Percentiles rank a stretch among this genome's conserved stretches.
Evolutionary conservation across 2,329 filamentous ascomycete genomes (phyloP).

Genomic region (Ustulina deusta): DNA sequence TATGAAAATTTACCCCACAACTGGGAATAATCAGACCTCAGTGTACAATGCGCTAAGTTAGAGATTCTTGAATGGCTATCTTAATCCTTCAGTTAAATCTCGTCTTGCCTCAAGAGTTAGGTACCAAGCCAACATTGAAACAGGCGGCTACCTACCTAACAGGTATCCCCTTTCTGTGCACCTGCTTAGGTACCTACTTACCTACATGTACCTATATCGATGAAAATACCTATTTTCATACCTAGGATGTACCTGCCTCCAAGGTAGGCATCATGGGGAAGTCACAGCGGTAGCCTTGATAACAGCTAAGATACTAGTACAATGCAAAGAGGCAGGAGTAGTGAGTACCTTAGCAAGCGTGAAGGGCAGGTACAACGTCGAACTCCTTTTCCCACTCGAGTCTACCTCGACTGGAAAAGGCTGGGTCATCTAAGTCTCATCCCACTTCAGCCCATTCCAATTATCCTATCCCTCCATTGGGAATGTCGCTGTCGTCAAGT

Average conservation of each 20-base stretch:
- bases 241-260: neutral
- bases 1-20: too few relatives aligned
- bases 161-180: too few relatives aligned
- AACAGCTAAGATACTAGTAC: too few relatives aligned
- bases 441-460: neutral
- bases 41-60: too few relatives aligned
- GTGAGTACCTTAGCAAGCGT: neutral
- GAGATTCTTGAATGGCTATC: too few relatives aligned
- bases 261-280: neutral
- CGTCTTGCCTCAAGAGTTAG: too few relatives aligned
- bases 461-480: neutral
- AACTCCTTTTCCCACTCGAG: neutral
- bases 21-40: too few relatives aligned
- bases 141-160: too few relatives aligned
- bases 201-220: too few relatives aligned
- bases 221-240: neutral
- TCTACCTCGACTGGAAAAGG: neutral
- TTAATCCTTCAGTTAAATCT: too few relatives aligned
- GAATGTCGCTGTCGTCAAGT: neutral
- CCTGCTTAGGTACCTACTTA: neutral
- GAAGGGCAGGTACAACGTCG: conserved; percentile 2
- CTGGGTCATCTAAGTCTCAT: neutral
- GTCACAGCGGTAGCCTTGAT: neutral
- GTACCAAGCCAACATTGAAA: too few relatives aligned
- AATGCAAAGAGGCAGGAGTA: conserved; percentile 2